phyloP scores from a whole-genome alignment of 192 early-diverging fungal species.

The Bifiguratus adelaidae region DNA sequence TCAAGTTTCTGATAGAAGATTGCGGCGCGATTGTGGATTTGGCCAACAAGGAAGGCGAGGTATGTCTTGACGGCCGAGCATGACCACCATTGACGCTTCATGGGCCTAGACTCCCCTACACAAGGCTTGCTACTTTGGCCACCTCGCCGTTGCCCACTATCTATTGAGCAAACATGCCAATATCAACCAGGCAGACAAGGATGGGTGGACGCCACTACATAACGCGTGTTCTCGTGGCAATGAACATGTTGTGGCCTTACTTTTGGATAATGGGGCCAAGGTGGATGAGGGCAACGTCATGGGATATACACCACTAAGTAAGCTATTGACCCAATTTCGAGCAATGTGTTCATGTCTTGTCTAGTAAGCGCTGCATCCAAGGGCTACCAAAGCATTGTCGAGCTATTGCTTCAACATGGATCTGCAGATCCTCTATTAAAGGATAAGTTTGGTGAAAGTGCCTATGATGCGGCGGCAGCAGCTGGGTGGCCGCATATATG shows the following conservation, averaged over 20 bases:
- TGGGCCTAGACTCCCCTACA: slow-evolving; percentile 50
- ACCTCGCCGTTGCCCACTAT: slow-evolving; percentile 41
- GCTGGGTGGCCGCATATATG: slow-evolving; percentile 54
- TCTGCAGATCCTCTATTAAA: slow-evolving; percentile 49
- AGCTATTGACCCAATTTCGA: slow-evolving; percentile 3
- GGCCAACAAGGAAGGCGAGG: slow-evolving; percentile 57
- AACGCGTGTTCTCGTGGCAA: slow-evolving; percentile 59
- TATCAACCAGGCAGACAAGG: slow-evolving; percentile 52
- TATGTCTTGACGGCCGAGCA: slow-evolving; percentile 8
- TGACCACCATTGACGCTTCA: background rate
- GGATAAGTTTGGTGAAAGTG: slow-evolving; percentile 58
- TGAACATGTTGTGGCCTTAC: slow-evolving; percentile 35
- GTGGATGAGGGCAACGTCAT: slow-evolving; percentile 50
- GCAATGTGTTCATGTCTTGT: background rate
- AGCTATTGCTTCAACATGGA: slow-evolving; percentile 48
- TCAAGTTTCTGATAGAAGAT: slow-evolving; percentile 42
- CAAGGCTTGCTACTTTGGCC: slow-evolving; percentile 63
- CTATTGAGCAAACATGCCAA: slow-evolving; percentile 46
- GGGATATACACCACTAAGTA: slow-evolving; percentile 67
- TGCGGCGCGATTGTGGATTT: slow-evolving; percentile 47
- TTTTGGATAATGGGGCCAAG: slow-evolving; percentile 46
- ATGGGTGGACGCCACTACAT: slow-evolving; percentile 77
- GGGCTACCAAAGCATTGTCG: slow-evolving; percentile 51
- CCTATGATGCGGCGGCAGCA: slow-evolving; percentile 68
- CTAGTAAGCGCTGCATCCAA: slow-evolving; percentile 64